Evolutionary conservation across 805 yeast species (phyloP), one percentile per base, ranked within the genome.

Genomic region (Cyberlindnera saturnus): DNA sequence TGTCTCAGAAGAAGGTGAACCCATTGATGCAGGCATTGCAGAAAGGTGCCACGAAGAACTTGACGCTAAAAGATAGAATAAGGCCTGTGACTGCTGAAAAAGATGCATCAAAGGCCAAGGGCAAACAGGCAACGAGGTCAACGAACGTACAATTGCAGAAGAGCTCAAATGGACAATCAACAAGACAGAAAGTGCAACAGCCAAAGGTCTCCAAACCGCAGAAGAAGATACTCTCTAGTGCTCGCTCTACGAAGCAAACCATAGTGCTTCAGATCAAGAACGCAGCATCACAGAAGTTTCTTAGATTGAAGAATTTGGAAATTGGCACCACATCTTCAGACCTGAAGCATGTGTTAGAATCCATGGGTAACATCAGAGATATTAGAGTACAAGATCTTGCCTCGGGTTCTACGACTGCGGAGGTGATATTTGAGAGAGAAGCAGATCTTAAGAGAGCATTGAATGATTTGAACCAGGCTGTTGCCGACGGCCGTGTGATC

Each of bases 401-500:
- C 5, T 56, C 69, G 2, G 73, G 72, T 3, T 65, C 71, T 0
- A 52, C 68, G 7, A 59, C 60, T 6, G 73, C 72, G 2, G 67
- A 67, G 39, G 61, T 70, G 5, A 52, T 56, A 44, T 59, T 68
- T 43, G 44, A 44, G 2, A 53, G 63, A 26, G 59, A 64, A 2
- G 50, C 51, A 0, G 52, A 51, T 13, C 53, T 74, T 23, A 51
- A 56, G 11, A 45, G 40, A 3, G 71, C 71, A 0, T 55, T 56
- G 15, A 46, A 48, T 16, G 46, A 56, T 32, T 61, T 75, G 30
- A 59, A 76, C 45, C 68, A 70, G 6, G 73, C 71, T 1, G 46
- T 61, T n/a, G 77, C 78, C 11, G 79, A 76, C 52, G 77, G 77
- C 13, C 57, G 73, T 39, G 60, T 60, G 2, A 47, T 74, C 9